Evolutionary conservation across 2,329 filamentous ascomycete genomes (phyloP).

Genomic region (Aureobasidium melanogenum): DNA sequence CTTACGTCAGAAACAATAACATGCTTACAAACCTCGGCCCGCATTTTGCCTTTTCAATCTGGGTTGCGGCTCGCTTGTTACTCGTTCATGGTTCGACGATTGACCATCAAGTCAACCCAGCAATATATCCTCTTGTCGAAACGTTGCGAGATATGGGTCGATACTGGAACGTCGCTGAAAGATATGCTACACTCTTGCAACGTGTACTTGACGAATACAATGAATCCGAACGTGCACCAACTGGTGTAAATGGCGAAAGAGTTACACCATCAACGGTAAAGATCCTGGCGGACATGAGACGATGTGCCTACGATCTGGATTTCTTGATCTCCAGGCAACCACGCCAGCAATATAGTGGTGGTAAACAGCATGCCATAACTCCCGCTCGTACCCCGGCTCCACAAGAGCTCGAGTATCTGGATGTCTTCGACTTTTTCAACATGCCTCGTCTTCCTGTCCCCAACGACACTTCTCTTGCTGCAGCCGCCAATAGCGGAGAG

Average conservation of each 20-base stretch:
- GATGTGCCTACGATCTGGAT: slow-evolving; percentile 83
- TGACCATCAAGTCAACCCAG: slow-evolving; percentile 70
- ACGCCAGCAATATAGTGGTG: slow-evolving; percentile 31
- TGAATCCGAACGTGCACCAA: slow-evolving; percentile 58
- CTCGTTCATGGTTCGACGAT: slow-evolving; percentile 88
- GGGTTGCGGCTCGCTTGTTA: slow-evolving; percentile 80
- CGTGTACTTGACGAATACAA: slow-evolving; percentile 79
- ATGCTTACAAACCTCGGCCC: slow-evolving; percentile 76
- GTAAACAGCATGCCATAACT: slow-evolving; percentile 20
- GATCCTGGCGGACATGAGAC: slow-evolving; percentile 84
- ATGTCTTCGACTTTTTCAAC: slow-evolving; percentile 94
- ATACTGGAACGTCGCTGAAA: slow-evolving; percentile 76
- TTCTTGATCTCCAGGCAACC: slow-evolving; percentile 82
- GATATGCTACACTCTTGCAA: slow-evolving; percentile 71
- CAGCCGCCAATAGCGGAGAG: slow-evolving; percentile 15
- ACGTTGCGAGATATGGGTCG: slow-evolving; percentile 71
- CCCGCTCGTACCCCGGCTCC: slow-evolving; percentile 49
- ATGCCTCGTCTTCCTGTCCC: slow-evolving; percentile 59
- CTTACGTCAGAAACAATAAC: slow-evolving; percentile 66
- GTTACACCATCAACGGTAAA: slow-evolving; percentile 74
- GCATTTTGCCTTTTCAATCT: slow-evolving; percentile 84
- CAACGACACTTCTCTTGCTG: slow-evolving; percentile 21
- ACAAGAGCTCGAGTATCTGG: slow-evolving; percentile 81
- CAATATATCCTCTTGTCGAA: slow-evolving; percentile 74
- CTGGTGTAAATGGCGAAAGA: slow-evolving; percentile 54